Evolutionary conservation across 1,284 basidiomycete genomes (phyloP).

Genomic region (Lignosus rhinocerotis): DNA sequence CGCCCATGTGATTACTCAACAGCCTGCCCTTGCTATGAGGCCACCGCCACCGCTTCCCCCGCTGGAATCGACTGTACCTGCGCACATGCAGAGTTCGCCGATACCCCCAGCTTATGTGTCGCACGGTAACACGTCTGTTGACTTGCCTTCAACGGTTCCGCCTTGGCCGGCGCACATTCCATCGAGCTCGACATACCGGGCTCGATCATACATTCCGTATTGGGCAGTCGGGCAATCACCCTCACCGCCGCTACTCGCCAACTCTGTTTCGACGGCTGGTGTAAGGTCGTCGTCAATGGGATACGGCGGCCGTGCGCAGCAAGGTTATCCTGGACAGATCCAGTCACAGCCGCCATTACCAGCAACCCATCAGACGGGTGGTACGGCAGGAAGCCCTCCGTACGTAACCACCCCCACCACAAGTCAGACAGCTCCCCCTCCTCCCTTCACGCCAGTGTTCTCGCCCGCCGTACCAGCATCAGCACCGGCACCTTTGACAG

Average conservation of each 20-base stretch:
- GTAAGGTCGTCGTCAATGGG: not conserved
- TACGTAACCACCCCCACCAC: constrained; percentile 16
- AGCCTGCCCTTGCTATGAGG: constrained; percentile 37
- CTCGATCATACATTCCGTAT: constrained; percentile 19
- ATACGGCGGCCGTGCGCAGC: constrained; percentile 9
- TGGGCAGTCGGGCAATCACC: constrained; percentile 9
- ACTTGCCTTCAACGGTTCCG: constrained; percentile 12
- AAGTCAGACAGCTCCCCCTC: constrained; percentile 24
- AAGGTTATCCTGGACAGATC: constrained; percentile 8
- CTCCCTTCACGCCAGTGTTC: constrained; percentile 27
- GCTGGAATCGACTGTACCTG: constrained; percentile 24
- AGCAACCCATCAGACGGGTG: constrained; percentile 24
- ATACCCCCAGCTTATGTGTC: constrained; percentile 30
- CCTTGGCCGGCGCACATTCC: constrained; percentile 15
- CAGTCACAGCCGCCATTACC: constrained; percentile 27
- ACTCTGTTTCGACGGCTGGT: constrained; percentile 4
- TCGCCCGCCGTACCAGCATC: constrained; percentile 9
- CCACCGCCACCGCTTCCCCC: constrained; percentile 44
- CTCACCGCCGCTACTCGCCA: constrained; percentile 17
- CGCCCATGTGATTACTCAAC: constrained; percentile 5
- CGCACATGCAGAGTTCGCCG: constrained; percentile 21
- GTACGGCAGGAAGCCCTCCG: constrained; percentile 15
- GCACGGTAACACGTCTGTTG: constrained; percentile 15
- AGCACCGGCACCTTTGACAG: constrained; percentile 12
- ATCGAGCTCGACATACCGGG: constrained; percentile 17